Percentiles rank a stretch among this genome's conserved stretches.
Conservation (phyloP, 2,329 filamentous ascomycete genomes). For the Alternaria sp. region DNA sequence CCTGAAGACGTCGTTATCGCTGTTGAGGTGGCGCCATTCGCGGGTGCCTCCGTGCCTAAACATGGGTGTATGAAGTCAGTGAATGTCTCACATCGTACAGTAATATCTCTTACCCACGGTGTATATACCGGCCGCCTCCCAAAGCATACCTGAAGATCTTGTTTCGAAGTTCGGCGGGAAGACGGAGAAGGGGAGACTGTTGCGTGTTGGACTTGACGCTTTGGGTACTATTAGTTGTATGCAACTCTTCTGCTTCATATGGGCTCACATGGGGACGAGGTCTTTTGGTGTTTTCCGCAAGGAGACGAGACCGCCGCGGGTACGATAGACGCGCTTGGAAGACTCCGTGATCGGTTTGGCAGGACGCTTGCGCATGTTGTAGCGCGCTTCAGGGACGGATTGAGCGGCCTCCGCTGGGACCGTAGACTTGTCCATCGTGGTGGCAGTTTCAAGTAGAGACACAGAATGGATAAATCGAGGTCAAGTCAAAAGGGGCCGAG, state of each 20-base stretch:
- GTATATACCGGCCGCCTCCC: neutral
- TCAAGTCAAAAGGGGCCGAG: neutral
- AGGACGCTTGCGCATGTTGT: neutral
- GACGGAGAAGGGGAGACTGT: neutral
- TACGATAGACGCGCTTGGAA: neutral
- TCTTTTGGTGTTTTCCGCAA: neutral
- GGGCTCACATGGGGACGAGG: neutral
- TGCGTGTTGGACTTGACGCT: neutral
- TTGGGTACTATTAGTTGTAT: neutral
- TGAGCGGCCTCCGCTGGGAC: too few relatives aligned
- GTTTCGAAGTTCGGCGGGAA: neutral
- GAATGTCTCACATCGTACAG: neutral
- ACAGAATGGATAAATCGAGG: too few relatives aligned
- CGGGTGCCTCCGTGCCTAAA: neutral
- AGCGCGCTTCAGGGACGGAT: neutral
- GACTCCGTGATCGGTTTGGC: neutral
- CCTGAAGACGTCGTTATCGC: neutral
- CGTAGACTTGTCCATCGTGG: neutral
- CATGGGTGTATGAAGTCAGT: neutral
- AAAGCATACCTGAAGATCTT: neutral
- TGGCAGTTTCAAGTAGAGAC: neutral
- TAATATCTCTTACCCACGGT: neutral
- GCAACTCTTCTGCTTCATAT: neutral
- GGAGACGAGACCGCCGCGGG: neutral
- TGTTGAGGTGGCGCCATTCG: neutral